phyloP scores from a whole-genome alignment of 1,139 yeast species.

The Geotrichum restrictum region DNA sequence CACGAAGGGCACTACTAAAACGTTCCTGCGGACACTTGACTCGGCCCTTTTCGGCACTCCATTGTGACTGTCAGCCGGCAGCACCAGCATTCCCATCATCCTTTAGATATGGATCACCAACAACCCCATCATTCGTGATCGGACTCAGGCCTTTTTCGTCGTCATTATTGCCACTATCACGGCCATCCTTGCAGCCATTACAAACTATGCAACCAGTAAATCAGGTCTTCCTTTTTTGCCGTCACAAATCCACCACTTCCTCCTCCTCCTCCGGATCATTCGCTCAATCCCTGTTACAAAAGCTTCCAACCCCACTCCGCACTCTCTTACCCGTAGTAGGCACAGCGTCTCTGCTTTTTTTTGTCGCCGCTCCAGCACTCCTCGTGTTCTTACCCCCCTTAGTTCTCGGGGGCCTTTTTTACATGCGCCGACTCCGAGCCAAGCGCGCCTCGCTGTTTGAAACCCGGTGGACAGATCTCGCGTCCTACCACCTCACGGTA shows the following conservation, averaged over 20 bases:
- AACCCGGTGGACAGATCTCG: slow-evolving; percentile 33
- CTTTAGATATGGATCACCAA: too few relatives aligned
- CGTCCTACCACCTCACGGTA: slow-evolving; percentile 28
- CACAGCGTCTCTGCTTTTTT: slow-evolving; percentile 22
- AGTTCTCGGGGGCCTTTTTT: slow-evolving; percentile 27
- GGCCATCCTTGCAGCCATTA: too few relatives aligned
- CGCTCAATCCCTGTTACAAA: slow-evolving; percentile 2
- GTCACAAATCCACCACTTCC: neutral
- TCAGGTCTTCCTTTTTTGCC: too few relatives aligned
- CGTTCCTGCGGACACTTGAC: too few relatives aligned
- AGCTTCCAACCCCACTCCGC: slow-evolving; percentile 18
- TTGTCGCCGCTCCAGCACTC: slow-evolving; percentile 29
- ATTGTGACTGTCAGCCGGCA: too few relatives aligned
- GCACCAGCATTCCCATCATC: too few relatives aligned
- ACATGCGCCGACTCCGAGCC: slow-evolving; percentile 24
- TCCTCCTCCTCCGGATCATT: neutral
- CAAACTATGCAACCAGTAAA: too few relatives aligned
- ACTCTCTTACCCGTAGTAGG: slow-evolving; percentile 20
- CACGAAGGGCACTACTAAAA: too few relatives aligned
- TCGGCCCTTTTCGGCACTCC: too few relatives aligned
- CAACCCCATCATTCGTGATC: too few relatives aligned
- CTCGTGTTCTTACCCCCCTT: slow-evolving; percentile 29
- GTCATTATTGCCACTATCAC: too few relatives aligned
- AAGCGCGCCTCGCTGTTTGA: slow-evolving; percentile 26
- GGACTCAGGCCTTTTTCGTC: too few relatives aligned